Conservation (phyloP, 257 asterid species). For the Galeopsis tetrahit region DNA sequence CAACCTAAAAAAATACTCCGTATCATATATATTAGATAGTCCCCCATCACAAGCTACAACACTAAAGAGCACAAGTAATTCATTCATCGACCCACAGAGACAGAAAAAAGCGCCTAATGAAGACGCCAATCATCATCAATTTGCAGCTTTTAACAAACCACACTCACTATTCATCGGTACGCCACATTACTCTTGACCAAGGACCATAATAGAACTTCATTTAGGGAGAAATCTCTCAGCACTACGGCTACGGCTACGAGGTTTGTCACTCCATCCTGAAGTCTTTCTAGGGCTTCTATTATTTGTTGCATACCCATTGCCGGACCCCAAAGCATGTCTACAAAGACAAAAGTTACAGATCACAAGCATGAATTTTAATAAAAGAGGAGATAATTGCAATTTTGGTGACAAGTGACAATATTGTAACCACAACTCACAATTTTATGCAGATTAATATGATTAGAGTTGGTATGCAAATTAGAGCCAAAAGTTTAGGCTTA, state of each 20-base stretch:
- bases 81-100: not conserved
- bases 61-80: slow-evolving; percentile 1
- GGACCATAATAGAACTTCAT: slow-evolving; percentile 42
- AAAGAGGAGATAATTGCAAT: not conserved
- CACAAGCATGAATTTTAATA: not conserved
- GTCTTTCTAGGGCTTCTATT: slow-evolving; percentile 61
- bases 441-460: not conserved
- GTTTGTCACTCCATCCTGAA: slow-evolving; percentile 55
- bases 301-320: slow-evolving; percentile 33
- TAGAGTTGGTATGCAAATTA: not conserved
- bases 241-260: slow-evolving; percentile 65
- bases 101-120: slow-evolving; percentile 6
- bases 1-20: not conserved
- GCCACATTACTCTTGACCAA: not conserved
- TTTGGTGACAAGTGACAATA: not conserved
- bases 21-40: not conserved
- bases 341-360: not conserved
- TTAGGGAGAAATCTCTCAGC: slow-evolving; percentile 53
- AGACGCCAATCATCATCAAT: slow-evolving; percentile 16
- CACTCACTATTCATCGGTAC: not conserved
- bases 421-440: not conserved
- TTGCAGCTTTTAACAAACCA: not conserved
- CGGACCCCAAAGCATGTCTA: slow-evolving; percentile 49
- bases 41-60: slow-evolving; percentile 29
- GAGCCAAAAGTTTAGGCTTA: not conserved